These are phyloP conservation scores for Kwoniella newhampshirensis DNA, from an alignment of 768 basidiomycete genomes.

Conservation along the genomic window DNA sequence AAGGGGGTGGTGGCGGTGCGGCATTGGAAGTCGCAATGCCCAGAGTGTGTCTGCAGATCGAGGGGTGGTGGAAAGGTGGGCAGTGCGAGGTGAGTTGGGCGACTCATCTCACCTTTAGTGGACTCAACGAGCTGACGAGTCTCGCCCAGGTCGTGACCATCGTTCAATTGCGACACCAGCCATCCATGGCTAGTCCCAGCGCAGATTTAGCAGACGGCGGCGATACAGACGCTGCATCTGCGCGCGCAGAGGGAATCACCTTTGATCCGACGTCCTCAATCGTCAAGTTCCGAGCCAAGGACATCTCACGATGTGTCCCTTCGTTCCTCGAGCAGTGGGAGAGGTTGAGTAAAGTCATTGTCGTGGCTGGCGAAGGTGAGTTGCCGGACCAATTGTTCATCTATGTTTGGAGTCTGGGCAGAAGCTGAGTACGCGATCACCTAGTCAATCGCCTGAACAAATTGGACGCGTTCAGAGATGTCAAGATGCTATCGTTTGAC, in stretches of 20 bases:
- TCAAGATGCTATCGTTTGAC: slow-evolving; percentile 84
- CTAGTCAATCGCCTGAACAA: slow-evolving; percentile 81
- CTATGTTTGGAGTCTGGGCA: neutral
- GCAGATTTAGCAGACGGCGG: slow-evolving; percentile 56
- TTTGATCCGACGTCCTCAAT: slow-evolving; percentile 86
- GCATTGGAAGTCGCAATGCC: slow-evolving; percentile 91
- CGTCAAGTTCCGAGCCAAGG: slow-evolving; percentile 81
- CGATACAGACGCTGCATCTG: slow-evolving; percentile 54
- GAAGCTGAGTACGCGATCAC: neutral
- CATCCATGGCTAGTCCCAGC: slow-evolving; percentile 21
- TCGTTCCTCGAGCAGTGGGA: slow-evolving; percentile 93
- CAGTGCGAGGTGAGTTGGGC: slow-evolving; percentile 59
- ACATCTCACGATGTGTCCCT: slow-evolving; percentile 83
- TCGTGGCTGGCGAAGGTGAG: slow-evolving; percentile 83
- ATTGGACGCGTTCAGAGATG: slow-evolving; percentile 67
- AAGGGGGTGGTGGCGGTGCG: slow-evolving; percentile 57
- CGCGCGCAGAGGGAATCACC: slow-evolving; percentile 74
- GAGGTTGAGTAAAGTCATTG: slow-evolving; percentile 86
- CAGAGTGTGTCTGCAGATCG: slow-evolving; percentile 80
- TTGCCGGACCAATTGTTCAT: slow-evolving; percentile 1
- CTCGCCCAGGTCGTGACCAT: slow-evolving; percentile 73
- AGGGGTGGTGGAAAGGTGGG: slow-evolving; percentile 87
- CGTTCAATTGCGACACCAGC: slow-evolving; percentile 64
- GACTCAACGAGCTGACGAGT: neutral
- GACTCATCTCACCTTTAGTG: neutral